Conservation (phyloP, 2,329 filamentous ascomycete species). For the Paraphaeosphaeria minitans region DNA sequence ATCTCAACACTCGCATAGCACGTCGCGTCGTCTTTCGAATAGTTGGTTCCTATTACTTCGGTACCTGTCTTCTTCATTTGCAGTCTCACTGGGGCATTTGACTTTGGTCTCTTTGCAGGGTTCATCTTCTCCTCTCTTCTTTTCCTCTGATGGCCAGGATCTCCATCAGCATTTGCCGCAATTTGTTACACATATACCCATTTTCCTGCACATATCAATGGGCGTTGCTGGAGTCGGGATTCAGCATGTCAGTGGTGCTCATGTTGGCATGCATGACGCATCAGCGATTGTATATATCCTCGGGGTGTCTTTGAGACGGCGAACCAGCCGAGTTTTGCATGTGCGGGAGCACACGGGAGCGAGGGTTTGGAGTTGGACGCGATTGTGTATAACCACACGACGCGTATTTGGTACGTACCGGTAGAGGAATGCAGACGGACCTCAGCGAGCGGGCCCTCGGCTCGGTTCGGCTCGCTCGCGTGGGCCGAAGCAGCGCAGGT, state of each 20-base stretch:
- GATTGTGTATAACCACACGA: conserved; percentile 4
- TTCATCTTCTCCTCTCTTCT: background rate
- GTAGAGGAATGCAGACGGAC: background rate
- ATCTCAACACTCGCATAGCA: background rate
- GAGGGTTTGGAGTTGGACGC: background rate
- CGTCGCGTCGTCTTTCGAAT: background rate
- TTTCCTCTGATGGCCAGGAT: background rate
- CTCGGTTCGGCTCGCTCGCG: conserved; percentile 3
- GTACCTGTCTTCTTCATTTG: conserved; percentile 1
- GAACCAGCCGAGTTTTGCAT: background rate
- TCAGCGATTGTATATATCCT: conserved; percentile 7
- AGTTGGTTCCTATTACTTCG: background rate
- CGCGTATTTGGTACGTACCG: background rate
- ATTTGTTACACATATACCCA: conserved; percentile 21
- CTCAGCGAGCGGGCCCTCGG: conserved; percentile 1
- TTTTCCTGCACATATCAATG: background rate
- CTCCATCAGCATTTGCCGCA: conserved; percentile 15
- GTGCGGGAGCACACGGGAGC: background rate
- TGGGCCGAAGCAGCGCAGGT: background rate
- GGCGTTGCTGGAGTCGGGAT: background rate
- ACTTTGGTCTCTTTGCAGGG: conserved; percentile 4
- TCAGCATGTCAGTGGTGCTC: conserved; percentile 7
- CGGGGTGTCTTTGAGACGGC: background rate
- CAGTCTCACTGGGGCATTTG: conserved; percentile 1
- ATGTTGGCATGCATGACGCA: background rate